A percentile compares a stretch with the other conserved stretches of the same genome.
phyloP scores from a whole-genome alignment of 2,329 filamentous ascomycete species.

The Pezizomycotina sp. region DNA sequence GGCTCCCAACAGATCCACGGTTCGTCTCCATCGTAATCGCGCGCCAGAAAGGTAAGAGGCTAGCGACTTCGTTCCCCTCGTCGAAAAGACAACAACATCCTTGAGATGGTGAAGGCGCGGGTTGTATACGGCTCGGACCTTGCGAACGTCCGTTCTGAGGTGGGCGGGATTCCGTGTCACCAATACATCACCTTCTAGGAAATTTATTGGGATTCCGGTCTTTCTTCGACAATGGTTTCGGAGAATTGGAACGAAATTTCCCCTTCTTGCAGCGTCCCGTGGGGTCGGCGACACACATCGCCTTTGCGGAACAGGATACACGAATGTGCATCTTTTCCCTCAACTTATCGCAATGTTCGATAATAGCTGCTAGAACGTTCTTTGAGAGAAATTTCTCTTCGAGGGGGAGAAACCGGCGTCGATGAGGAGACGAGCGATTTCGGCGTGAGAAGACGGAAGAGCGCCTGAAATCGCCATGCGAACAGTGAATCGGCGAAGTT shows the following conservation, averaged over 20 bases:
- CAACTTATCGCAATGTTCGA: too few relatives aligned
- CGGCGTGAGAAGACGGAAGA: too few relatives aligned
- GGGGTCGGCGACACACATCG: constrained; percentile 55
- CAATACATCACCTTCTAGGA: constrained; percentile 43
- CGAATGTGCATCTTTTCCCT: constrained; percentile 43
- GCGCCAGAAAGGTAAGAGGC: constrained; percentile 58
- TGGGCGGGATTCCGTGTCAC: constrained; percentile 55
- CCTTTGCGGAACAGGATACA: constrained; percentile 44
- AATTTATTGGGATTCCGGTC: constrained; percentile 17
- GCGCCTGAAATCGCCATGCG: too few relatives aligned
- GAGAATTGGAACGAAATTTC: constrained; percentile 56
- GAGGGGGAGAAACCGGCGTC: too few relatives aligned
- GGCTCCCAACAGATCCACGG: constrained; percentile 61
- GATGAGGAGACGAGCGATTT: too few relatives aligned
- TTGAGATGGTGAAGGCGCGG: constrained; percentile 49
- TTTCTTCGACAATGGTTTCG: constrained; percentile 17
- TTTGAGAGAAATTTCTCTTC: too few relatives aligned
- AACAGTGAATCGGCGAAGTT: too few relatives aligned
- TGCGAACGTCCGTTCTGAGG: constrained; percentile 56
- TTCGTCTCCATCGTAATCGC: constrained; percentile 69
- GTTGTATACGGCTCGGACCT: constrained; percentile 34
- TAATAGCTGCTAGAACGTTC: too few relatives aligned
- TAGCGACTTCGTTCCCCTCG: constrained; percentile 45
- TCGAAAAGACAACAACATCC: constrained; percentile 65
- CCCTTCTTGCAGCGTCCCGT: constrained; percentile 41